phyloP scores from a whole-genome alignment of 805 yeast species.

The Alloascoidea hylecoeti region DNA sequence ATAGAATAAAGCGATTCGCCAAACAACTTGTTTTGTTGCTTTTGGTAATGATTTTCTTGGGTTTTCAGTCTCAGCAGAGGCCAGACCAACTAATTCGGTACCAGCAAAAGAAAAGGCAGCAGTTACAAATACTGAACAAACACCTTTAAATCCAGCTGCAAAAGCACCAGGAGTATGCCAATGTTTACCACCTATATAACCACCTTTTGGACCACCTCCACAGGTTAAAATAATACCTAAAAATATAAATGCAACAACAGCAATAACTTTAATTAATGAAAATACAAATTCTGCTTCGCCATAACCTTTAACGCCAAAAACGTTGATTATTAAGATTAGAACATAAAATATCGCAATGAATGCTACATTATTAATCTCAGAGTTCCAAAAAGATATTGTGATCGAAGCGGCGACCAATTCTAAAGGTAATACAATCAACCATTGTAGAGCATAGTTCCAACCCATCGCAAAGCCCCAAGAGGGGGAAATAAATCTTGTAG shows the following conservation, averaged over 20 bases:
- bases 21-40: constrained; percentile 51
- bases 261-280: constrained; percentile 46
- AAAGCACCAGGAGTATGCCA: constrained; percentile 59
- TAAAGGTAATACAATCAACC: constrained; percentile 42
- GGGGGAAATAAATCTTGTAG: constrained; percentile 49
- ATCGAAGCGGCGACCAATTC: constrained; percentile 51
- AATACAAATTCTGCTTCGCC: constrained; percentile 40
- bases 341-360: constrained; percentile 36
- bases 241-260: constrained; percentile 54
- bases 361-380: constrained; percentile 28
- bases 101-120: constrained; percentile 53
- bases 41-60: constrained; percentile 41
- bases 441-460: constrained; percentile 41
- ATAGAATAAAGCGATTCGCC: constrained; percentile 48
- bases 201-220: constrained; percentile 71
- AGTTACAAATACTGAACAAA: constrained; percentile 39
- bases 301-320: constrained; percentile 29
- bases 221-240: constrained; percentile 44
- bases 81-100: constrained; percentile 40
- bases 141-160: constrained; percentile 37
- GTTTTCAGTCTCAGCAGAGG: constrained; percentile 44
- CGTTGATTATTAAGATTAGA: constrained; percentile 25
- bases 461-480: constrained; percentile 61
- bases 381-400: constrained; percentile 38
- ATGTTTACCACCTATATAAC: constrained; percentile 56